These are phyloP conservation scores for Thermochaetoides thermophila DNA, from an alignment of 495 filamentous ascomycete genomes.

Conservation along the genomic window DNA sequence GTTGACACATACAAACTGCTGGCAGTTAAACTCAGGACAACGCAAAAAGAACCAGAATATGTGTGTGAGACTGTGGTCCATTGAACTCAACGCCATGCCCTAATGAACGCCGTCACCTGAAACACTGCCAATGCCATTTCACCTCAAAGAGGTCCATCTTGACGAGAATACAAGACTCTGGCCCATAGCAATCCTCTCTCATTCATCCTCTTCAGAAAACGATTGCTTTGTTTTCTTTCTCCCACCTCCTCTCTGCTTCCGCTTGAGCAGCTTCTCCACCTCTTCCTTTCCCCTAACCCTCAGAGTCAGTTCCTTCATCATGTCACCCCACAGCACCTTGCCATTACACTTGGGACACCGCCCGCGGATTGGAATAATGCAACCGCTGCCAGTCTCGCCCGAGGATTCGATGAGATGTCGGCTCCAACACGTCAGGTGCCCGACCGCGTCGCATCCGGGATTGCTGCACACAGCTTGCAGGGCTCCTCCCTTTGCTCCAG, in stretches of 20 bases:
- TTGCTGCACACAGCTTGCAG: conserved; percentile 58
- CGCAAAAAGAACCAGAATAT: too few relatives aligned
- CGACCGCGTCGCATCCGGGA: conserved; percentile 45
- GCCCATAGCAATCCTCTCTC: too few relatives aligned
- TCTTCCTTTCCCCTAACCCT: conserved; percentile 52
- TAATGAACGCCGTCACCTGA: too few relatives aligned
- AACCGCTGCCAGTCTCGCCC: conserved; percentile 24
- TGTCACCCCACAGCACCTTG: conserved; percentile 51
- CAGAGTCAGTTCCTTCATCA: conserved; percentile 70
- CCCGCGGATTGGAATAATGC: conserved; percentile 57
- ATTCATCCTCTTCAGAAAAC: neutral
- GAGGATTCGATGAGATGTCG: conserved; percentile 37
- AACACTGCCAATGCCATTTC: too few relatives aligned
- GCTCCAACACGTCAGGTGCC: conserved; percentile 69
- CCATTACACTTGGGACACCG: conserved; percentile 56
- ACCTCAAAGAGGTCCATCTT: too few relatives aligned
- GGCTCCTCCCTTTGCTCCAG: conserved; percentile 17
- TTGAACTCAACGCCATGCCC: too few relatives aligned
- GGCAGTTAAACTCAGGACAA: too few relatives aligned
- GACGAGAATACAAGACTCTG: too few relatives aligned
- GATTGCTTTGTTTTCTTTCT: neutral
- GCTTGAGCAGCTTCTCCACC: conserved; percentile 47
- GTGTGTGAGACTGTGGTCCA: too few relatives aligned
- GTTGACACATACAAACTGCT: too few relatives aligned
- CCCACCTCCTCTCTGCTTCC: conserved; percentile 22